Percentiles rank a stretch among this genome's conserved stretches.
phyloP scores from a whole-genome alignment of 2,329 filamentous ascomycete genomes.

The Dichotomopilus funicola region DNA sequence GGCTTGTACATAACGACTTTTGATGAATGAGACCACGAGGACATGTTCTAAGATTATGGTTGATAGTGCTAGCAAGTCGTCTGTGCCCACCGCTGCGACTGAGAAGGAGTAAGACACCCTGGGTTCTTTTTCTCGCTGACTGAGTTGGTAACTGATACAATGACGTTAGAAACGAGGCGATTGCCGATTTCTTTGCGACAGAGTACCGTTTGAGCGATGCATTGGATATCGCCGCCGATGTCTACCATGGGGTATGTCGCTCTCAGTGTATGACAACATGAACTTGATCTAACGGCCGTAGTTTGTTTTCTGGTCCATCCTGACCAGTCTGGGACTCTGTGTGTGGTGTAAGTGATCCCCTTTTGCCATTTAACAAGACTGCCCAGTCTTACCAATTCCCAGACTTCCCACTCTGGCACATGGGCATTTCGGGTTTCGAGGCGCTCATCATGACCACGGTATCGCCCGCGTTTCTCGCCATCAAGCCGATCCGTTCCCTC shows the following conservation, averaged over 20 bases:
- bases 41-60: slow-evolving; percentile 35
- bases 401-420: slow-evolving; percentile 97
- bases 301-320: slow-evolving; percentile 93
- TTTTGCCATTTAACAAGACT: no score
- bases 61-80: slow-evolving; percentile 42
- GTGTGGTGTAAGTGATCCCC: slow-evolving; percentile 76
- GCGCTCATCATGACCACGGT: slow-evolving; percentile 77
- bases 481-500: slow-evolving; percentile 60
- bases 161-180: slow-evolving; percentile 67
- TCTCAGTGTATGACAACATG: no score
- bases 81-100: slow-evolving; percentile 42
- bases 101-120: slow-evolving; percentile 65
- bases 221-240: slow-evolving; percentile 76
- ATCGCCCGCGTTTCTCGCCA: slow-evolving; percentile 71
- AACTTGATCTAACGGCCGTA: slow-evolving; percentile 31
- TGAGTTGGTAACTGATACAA: slow-evolving; percentile 6
- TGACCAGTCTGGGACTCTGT: slow-evolving; percentile 80
- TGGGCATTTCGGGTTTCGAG: slow-evolving; percentile 98
- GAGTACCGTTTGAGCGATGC: slow-evolving; percentile 68
- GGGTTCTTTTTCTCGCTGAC: background rate
- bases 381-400: slow-evolving; percentile 5
- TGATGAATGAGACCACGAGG: slow-evolving; percentile 20
- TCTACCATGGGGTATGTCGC: slow-evolving; percentile 76
- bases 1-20: slow-evolving; percentile 27
- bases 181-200: slow-evolving; percentile 61